A percentile compares a stretch with the other conserved stretches of the same genome.
phyloP scores from a whole-genome alignment of 2,329 filamentous ascomycete species.

The Plectosphaerella cucumerina region DNA sequence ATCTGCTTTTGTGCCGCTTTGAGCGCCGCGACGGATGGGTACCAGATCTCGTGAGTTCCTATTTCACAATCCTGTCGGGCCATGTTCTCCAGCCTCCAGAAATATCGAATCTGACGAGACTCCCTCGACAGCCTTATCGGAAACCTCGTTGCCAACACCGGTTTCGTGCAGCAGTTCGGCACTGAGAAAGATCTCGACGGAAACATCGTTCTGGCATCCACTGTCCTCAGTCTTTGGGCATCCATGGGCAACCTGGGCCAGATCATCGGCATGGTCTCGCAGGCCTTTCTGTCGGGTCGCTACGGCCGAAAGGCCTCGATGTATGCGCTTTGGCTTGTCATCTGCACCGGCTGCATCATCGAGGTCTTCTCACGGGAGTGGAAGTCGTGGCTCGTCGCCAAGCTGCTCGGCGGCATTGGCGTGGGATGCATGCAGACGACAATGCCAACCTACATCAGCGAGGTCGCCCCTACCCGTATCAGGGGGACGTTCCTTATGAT shows the following conservation, averaged over 20 bases:
- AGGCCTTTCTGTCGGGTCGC: conserved; percentile 18
- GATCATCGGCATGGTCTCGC: conserved; percentile 23
- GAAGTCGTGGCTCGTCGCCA: conserved; percentile 34
- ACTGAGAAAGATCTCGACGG: conserved; percentile 18
- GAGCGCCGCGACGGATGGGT: conserved; percentile 20
- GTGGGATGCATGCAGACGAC: conserved; percentile 37
- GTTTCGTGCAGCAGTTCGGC: conserved; percentile 29
- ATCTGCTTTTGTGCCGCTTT: conserved; percentile 20
- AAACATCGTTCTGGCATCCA: conserved; percentile 23
- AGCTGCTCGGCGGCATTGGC: conserved; percentile 29
- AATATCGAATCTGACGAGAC: no score
- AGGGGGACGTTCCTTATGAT: conserved; percentile 34
- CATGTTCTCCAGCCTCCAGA: no score
- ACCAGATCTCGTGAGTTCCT: conserved; percentile 20
- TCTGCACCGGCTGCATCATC: conserved; percentile 27
- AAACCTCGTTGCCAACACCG: conserved; percentile 30
- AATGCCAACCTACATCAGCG: conserved; percentile 34
- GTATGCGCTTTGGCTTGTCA: conserved; percentile 23
- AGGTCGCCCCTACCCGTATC: conserved; percentile 33
- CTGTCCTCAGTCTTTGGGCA: conserved; percentile 22
- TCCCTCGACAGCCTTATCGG: conserved; percentile 24
- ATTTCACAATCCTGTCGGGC: no score
- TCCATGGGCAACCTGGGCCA: conserved; percentile 25
- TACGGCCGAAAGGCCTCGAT: conserved; percentile 26
- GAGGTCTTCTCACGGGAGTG: conserved; percentile 30